Conservation (phyloP, 2,329 filamentous ascomycete genomes). For the Aspergillus piperis region DNA sequence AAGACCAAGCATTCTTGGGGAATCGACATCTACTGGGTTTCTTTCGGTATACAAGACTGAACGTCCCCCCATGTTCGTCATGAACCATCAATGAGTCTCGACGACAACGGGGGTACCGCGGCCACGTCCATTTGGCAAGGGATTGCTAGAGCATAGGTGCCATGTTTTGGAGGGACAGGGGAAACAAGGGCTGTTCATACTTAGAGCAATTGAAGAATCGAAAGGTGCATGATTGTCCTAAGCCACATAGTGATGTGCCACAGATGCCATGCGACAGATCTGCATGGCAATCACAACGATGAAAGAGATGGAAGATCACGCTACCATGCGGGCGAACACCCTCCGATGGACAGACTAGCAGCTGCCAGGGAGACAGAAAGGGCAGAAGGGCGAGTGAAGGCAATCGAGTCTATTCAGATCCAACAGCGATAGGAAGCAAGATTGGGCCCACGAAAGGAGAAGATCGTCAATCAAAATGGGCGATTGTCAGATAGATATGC, state of each 20-base stretch:
- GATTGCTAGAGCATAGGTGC: not conserved
- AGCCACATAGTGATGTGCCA: slow-evolving; percentile 16
- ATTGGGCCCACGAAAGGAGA: slow-evolving; percentile 15
- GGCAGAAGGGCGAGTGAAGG: not conserved
- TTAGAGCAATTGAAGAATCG: not conserved
- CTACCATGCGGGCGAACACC: not conserved
- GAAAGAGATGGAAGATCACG: slow-evolving; percentile 9
- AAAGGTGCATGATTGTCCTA: not conserved
- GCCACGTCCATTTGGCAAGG: not conserved
- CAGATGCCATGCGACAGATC: slow-evolving; percentile 18
- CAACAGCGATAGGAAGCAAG: slow-evolving; percentile 11
- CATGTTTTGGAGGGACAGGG: not conserved
- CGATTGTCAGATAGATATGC: slow-evolving; percentile 18
- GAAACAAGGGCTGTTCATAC: slow-evolving; percentile 12
- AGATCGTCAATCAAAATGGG: slow-evolving; percentile 16
- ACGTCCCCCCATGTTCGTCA: not conserved
- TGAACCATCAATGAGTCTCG: not conserved
- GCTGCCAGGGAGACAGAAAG: slow-evolving; percentile 2
- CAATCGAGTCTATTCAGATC: slow-evolving; percentile 9
- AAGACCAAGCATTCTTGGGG: not conserved
- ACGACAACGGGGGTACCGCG: not conserved
- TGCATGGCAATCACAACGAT: slow-evolving; percentile 18
- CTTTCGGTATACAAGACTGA: not conserved
- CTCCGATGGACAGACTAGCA: not conserved
- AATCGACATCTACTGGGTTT: not conserved